Evolutionary conservation across 1,284 basidiomycete genomes (phyloP).

Genomic region (Coniophora puteana): DNA sequence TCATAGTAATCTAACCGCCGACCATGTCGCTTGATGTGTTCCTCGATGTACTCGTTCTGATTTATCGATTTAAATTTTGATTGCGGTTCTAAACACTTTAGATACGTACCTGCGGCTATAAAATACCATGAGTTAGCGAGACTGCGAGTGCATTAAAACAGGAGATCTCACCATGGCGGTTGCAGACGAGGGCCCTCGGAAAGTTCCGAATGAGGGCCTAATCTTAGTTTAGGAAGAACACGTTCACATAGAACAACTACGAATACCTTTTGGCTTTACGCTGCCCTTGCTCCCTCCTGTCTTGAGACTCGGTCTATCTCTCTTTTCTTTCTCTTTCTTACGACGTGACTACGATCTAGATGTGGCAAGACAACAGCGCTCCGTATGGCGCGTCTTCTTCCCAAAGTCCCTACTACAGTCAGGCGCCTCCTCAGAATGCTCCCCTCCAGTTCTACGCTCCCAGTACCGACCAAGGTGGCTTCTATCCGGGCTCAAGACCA

Average conservation of each 20-base stretch:
- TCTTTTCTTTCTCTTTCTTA: conserved; percentile 3
- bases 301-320: too few relatives aligned
- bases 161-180: conserved; percentile 49
- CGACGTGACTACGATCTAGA: conserved; percentile 20
- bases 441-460: conserved; percentile 74
- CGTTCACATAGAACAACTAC: conserved; percentile 9
- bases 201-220: conserved; percentile 18
- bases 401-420: conserved; percentile 54
- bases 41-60: conserved; percentile 90
- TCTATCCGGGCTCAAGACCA: conserved; percentile 66
- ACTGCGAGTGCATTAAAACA: conserved; percentile 1
- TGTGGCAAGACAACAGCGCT: conserved; percentile 67
- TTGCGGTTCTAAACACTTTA: conserved; percentile 1
- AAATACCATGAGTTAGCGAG: conserved; percentile 15
- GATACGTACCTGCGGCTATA: conserved; percentile 64
- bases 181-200: conserved; percentile 27
- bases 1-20: conserved; percentile 84
- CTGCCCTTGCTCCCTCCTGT: not conserved
- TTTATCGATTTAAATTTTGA: conserved; percentile 11
- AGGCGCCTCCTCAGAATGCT: conserved; percentile 43
- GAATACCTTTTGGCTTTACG: conserved; percentile 1
- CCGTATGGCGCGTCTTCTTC: conserved; percentile 55
- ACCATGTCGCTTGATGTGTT: conserved; percentile 85
- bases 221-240: conserved; percentile 5
- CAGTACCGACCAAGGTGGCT: conserved; percentile 46